These are phyloP conservation scores for Comarum palustre DNA, from an alignment of 306 rosid genomes.

Conservation along the genomic window DNA sequence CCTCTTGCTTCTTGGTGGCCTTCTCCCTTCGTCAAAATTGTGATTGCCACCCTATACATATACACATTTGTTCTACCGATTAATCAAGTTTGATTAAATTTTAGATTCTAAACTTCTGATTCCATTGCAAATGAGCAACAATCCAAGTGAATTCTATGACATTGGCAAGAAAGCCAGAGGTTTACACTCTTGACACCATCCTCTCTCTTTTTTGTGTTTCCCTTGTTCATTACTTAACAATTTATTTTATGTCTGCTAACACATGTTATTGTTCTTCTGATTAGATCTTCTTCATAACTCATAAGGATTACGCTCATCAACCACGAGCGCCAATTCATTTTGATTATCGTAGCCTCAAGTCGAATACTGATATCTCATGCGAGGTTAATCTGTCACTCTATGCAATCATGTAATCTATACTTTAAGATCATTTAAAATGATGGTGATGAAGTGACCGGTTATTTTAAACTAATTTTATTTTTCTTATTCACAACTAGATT, in stretches of 20 bases:
- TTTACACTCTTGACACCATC: constrained; percentile 15
- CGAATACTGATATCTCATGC: constrained; percentile 53
- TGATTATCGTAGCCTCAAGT: constrained; percentile 44
- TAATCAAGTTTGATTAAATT: constrained; percentile 30
- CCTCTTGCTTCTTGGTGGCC: constrained; percentile 34
- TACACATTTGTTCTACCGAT: neutral
- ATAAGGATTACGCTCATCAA: constrained; percentile 44
- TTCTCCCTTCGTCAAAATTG: constrained; percentile 33
- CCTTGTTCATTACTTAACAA: neutral
- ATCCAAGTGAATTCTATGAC: constrained; percentile 47
- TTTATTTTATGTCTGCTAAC: constrained; percentile 6
- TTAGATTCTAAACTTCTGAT: constrained; percentile 22
- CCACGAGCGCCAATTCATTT: constrained; percentile 34
- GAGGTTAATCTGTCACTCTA: constrained; percentile 34
- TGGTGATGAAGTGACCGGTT: neutral
- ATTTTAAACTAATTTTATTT: no score
- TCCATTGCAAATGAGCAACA: constrained; percentile 39
- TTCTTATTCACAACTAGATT: no score
- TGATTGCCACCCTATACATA: constrained; percentile 6
- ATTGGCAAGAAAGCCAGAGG: constrained; percentile 72
- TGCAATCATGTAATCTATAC: neutral
- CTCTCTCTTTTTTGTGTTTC: neutral
- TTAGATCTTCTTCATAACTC: constrained; percentile 60
- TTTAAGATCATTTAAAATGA: neutral
- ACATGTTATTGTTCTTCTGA: constrained; percentile 22